These are phyloP conservation scores for Dentipellis sp. DNA, from an alignment of 768 basidiomycete genomes.

Conservation along the genomic window DNA sequence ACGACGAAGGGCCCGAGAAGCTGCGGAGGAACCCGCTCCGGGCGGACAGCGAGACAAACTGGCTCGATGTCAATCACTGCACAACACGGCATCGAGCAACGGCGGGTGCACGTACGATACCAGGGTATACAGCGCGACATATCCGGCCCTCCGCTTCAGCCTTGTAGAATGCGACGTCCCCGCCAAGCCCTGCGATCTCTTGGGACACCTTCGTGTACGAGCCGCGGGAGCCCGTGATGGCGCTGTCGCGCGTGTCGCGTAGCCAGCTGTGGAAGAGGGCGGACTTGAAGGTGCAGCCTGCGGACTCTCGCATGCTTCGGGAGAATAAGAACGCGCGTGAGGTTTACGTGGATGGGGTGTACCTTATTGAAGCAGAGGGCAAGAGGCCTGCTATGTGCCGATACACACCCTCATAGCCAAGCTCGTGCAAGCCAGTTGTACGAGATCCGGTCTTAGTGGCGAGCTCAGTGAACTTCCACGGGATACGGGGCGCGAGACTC, in stretches of 20 bases:
- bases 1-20: constrained; percentile 43
- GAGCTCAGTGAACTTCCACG: constrained; percentile 9
- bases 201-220: constrained; percentile 52
- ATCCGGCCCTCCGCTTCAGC: constrained; percentile 56
- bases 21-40: constrained; percentile 65
- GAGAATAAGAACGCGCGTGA: constrained; percentile 1
- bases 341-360: constrained; percentile 7
- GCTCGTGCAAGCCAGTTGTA: constrained; percentile 50
- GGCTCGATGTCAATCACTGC: background rate
- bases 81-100: background rate
- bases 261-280: constrained; percentile 71
- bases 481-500: constrained; percentile 28
- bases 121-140: constrained; percentile 46
- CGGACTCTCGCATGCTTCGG: constrained; percentile 71
- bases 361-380: constrained; percentile 80
- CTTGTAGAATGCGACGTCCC: constrained; percentile 73
- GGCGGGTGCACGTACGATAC: constrained; percentile 39
- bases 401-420: constrained; percentile 76
- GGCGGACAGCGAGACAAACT: constrained; percentile 72
- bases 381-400: constrained; percentile 66
- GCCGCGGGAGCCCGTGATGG: constrained; percentile 53
- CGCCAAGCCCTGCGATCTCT: constrained; percentile 74
- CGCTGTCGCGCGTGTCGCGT: constrained; percentile 69
- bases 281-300: constrained; percentile 76
- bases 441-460: constrained; percentile 3